Conservation (phyloP, 805 yeast genomes). For the Cyberlindnera bimundalis region DNA sequence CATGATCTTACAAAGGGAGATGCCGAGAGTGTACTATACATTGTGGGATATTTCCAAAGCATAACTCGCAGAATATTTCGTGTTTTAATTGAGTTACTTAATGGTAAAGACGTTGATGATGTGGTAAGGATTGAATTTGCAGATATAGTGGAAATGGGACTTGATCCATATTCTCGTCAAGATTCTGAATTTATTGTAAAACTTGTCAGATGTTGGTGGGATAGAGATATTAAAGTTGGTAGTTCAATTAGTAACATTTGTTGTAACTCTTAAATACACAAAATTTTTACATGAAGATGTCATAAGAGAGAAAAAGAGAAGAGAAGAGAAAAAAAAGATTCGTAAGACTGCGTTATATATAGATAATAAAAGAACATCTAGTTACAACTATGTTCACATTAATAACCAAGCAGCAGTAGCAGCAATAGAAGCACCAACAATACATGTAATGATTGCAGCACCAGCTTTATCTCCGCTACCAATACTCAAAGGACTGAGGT, state of each 20-base stretch:
- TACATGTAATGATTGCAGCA: constrained; percentile 60
- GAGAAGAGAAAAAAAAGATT: too few species aligned
- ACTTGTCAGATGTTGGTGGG: constrained; percentile 47
- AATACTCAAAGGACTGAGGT: constrained; percentile 36
- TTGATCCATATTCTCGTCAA: constrained; percentile 47
- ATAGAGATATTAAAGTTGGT: constrained; percentile 38
- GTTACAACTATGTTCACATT: constrained; percentile 14
- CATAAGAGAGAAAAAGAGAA: too few species aligned
- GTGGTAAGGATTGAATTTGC: constrained; percentile 34
- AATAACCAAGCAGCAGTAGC: constrained; percentile 40
- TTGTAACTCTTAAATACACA: constrained; percentile 20
- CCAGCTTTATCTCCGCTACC: constrained; percentile 53
- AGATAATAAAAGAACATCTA: background rate
- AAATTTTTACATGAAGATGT: too few species aligned
- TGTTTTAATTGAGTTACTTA: constrained; percentile 36
- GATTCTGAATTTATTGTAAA: constrained; percentile 44
- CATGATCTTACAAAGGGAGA: constrained; percentile 18
- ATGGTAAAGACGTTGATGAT: constrained; percentile 23
- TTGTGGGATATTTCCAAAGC: constrained; percentile 51
- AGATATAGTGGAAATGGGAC: constrained; percentile 54
- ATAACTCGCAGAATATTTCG: constrained; percentile 42
- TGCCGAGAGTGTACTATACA: constrained; percentile 25
- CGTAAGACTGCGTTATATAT: too few species aligned
- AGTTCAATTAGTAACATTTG: constrained; percentile 34
- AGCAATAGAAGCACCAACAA: constrained; percentile 41